phyloP scores from a whole-genome alignment of 2,329 filamentous ascomycete species.

The Phialophora chinensis region DNA sequence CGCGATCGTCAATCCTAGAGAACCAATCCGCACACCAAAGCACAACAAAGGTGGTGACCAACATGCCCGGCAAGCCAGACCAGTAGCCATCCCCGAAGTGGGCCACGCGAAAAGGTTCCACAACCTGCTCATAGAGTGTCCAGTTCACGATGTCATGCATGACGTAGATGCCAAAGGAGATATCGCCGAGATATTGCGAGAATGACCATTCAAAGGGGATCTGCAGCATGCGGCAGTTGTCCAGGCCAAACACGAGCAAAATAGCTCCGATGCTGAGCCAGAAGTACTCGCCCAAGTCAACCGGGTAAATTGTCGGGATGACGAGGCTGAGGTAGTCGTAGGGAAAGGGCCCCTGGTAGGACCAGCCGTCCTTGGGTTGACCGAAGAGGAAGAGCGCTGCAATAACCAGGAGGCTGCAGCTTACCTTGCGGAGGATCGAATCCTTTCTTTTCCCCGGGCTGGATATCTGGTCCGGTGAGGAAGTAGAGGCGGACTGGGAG shows the following conservation, averaged over 20 bases:
- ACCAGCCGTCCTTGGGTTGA: background rate
- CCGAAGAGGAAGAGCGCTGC: background rate
- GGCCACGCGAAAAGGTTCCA: slow-evolving; percentile 22
- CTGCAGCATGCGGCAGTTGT: slow-evolving; percentile 50
- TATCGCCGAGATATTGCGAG: slow-evolving; percentile 54
- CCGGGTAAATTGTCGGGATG: background rate
- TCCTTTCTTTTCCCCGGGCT: background rate
- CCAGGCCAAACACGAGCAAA: slow-evolving; percentile 51
- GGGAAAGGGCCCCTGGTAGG: background rate
- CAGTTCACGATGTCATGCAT: slow-evolving; percentile 44
- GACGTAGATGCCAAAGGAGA: slow-evolving; percentile 55
- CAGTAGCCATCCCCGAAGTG: slow-evolving; percentile 31
- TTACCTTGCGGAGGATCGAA: background rate
- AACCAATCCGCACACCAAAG: slow-evolving; percentile 34
- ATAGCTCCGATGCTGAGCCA: slow-evolving; percentile 44
- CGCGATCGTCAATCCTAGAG: slow-evolving; percentile 27
- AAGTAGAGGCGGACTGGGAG: background rate
- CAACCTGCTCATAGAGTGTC: slow-evolving; percentile 21
- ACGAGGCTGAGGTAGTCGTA: background rate
- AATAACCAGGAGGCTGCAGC: background rate
- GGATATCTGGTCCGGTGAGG: background rate
- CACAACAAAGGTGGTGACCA: slow-evolving; percentile 25
- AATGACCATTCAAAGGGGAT: slow-evolving; percentile 50
- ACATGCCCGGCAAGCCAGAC: slow-evolving; percentile 26
- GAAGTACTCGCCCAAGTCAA: background rate